phyloP scores from a whole-genome alignment of 208 protist genomes.

The Crithidia mellificae region DNA sequence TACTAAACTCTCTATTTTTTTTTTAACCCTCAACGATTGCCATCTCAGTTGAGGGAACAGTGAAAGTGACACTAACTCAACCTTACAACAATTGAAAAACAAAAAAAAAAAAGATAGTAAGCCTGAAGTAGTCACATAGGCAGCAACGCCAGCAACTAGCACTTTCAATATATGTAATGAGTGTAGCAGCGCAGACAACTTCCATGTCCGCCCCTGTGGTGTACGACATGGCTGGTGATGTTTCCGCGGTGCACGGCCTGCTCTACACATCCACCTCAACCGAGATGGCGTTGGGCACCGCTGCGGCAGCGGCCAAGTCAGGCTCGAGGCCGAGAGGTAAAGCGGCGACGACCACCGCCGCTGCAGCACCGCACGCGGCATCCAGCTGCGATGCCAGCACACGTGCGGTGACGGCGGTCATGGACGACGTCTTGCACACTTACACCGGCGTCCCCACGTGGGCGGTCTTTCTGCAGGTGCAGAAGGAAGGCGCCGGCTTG shows the following conservation, averaged over 20 bases:
- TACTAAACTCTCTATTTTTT: too few relatives aligned
- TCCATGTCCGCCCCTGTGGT: not conserved
- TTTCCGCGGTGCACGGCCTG: not conserved
- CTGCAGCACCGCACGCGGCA: too few relatives aligned
- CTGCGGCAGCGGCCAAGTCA: not conserved
- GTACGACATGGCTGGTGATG: conserved; percentile 2
- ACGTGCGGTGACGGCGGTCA: conserved; percentile 24
- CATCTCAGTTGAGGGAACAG: too few relatives aligned
- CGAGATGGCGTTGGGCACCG: not conserved
- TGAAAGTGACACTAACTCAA: too few relatives aligned
- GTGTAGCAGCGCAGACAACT: not conserved
- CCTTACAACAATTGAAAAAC: too few relatives aligned
- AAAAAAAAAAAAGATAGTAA: not conserved
- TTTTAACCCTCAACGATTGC: too few relatives aligned
- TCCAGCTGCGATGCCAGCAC: conserved; percentile 34
- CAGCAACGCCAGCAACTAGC: not conserved
- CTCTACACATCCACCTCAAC: not conserved
- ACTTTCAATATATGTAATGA: not conserved
- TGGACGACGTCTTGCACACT: conserved; percentile 66
- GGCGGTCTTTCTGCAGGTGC: conserved; percentile 43
- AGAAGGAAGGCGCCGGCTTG: conserved; percentile 43
- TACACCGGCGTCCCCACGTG: conserved; percentile 59
- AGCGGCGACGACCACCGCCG: not conserved
- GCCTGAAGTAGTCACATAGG: too few relatives aligned
- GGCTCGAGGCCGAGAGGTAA: not conserved